Evolutionary conservation across 345 rosid genomes (phyloP), one percentile per base, ranked within the genome.

Genomic region (Lepidium africanum): DNA sequence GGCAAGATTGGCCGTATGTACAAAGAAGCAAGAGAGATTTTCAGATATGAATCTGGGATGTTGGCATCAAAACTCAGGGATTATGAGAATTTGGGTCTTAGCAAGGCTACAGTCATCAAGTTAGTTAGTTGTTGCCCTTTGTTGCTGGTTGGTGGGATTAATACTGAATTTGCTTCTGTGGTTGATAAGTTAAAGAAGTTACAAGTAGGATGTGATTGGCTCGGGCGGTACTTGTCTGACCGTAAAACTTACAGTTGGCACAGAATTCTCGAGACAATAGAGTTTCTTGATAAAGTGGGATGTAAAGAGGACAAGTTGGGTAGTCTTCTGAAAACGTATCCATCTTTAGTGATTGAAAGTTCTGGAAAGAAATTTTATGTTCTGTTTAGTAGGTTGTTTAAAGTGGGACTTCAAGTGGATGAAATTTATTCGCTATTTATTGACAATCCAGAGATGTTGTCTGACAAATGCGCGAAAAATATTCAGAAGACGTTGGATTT

Each of bases 1-100:
- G 76, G 72, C 43, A 79, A 84, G 78, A 85, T 89, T 6, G 96
- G 92, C 6, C 85, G 78, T 82, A 83, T 87, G 67, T 87, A 79
- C 52, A 77, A 67, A 73, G 92, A 85, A 70, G 89, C 88, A 0
- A 77, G 75, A 37, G 96, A 63, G 77, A 77, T 92, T 64, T 90
- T 87, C 13, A 21, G 67, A 9, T 78, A 74, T 49, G 82, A 84
- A 13, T 35, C 48, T 41, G 90, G 90, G 10, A 51, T 77, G 19
- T 73, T 90, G 81, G 53, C 53, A 14, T 58, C 9, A 12, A 87
- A 81, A 58, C 86, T 89, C 59, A 47, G 41, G 70, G 86, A 71
- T 17, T 86, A 84, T 60, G 91, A 87, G 74, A 71, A 78, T 38
- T 70, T 89, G 77, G 88, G 88, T 72, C 84, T 90, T 9, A 72